These are phyloP conservation scores for Perkinsus olseni DNA, from an alignment of 169 alveolate species.

Conservation along the genomic window DNA sequence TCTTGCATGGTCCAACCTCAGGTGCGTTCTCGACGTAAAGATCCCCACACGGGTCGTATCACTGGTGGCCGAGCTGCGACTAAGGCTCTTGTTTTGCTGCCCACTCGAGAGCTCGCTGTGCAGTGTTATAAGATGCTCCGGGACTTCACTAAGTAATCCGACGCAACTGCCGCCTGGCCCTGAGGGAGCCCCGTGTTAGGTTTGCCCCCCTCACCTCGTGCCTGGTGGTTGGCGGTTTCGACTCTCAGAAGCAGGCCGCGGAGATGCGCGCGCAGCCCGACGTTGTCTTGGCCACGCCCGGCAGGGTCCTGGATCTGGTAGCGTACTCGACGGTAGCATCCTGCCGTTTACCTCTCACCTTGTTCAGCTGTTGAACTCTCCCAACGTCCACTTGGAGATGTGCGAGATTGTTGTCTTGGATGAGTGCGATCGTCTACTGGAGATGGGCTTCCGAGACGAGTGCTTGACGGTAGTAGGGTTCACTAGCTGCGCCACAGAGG, in stretches of 20 bases:
- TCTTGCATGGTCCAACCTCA: not conserved
- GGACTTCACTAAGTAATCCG: conserved; percentile 50
- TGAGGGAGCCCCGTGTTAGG: not conserved
- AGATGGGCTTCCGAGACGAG: conserved; percentile 85
- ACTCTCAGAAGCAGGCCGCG: conserved; percentile 60
- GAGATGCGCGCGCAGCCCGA: conserved; percentile 84
- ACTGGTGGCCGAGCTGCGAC: conserved; percentile 47
- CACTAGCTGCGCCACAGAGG: too few relatives aligned
- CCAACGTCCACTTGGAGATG: conserved; percentile 51
- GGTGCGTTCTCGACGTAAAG: not conserved
- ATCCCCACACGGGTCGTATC: not conserved
- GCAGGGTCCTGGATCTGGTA: conserved; percentile 86
- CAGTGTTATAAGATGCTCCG: conserved; percentile 71
- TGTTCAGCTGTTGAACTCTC: conserved; percentile 20
- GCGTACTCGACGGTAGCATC: not conserved
- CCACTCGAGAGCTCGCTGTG: conserved; percentile 83
- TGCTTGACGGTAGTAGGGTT: conserved; percentile 6
- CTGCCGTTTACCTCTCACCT: not conserved
- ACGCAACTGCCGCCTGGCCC: too few relatives aligned
- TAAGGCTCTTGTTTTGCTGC: conserved; percentile 70
- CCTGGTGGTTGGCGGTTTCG: conserved; percentile 75
- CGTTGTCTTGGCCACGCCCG: conserved; percentile 94
- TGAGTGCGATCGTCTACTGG: conserved; percentile 91
- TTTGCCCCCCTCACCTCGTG: conserved; percentile 49
- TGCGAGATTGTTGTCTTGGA: conserved; percentile 81